Conservation (phyloP, 495 filamentous ascomycete genomes). For the Rostrohypoxylon terebratum region DNA sequence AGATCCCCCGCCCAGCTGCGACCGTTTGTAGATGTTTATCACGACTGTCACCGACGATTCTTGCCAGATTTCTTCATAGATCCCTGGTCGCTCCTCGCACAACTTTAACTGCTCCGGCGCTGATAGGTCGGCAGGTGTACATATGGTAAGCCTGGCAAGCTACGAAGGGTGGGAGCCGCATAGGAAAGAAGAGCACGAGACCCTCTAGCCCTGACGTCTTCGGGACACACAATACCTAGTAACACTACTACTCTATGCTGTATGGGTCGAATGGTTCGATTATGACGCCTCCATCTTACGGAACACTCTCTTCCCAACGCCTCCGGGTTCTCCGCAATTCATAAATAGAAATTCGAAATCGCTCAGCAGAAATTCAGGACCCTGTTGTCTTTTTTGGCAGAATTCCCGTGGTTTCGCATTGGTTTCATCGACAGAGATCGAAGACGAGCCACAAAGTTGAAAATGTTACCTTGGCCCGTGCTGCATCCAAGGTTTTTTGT, state of each 20-base stretch:
- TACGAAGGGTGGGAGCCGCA: neutral
- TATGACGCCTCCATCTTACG: constrained; percentile 32
- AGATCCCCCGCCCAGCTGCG: constrained; percentile 25
- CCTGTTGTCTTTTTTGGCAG: constrained; percentile 25
- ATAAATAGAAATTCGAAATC: constrained; percentile 28
- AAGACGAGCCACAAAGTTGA: constrained; percentile 14
- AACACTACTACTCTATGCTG: constrained; percentile 13
- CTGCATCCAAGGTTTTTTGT: constrained; percentile 2
- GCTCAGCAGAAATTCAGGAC: constrained; percentile 5
- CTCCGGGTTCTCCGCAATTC: constrained; percentile 13
- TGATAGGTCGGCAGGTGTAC: neutral
- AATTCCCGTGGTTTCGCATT: constrained; percentile 43
- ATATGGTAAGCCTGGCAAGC: neutral
- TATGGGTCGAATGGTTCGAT: constrained; percentile 34
- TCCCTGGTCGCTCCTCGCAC: neutral
- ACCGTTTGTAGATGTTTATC: neutral
- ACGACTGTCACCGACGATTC: too few species aligned
- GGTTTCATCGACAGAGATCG: constrained; percentile 35
- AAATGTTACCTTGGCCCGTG: constrained; percentile 22
- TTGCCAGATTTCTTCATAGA: neutral
- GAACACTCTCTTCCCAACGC: constrained; percentile 19
- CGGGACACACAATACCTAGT: constrained; percentile 12
- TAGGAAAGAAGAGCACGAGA: constrained; percentile 16
- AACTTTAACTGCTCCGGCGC: neutral
- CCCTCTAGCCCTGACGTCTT: constrained; percentile 3